Evolutionary conservation across 169 alveolate species (phyloP).

Genomic region (Eimeria falciformis): DNA sequence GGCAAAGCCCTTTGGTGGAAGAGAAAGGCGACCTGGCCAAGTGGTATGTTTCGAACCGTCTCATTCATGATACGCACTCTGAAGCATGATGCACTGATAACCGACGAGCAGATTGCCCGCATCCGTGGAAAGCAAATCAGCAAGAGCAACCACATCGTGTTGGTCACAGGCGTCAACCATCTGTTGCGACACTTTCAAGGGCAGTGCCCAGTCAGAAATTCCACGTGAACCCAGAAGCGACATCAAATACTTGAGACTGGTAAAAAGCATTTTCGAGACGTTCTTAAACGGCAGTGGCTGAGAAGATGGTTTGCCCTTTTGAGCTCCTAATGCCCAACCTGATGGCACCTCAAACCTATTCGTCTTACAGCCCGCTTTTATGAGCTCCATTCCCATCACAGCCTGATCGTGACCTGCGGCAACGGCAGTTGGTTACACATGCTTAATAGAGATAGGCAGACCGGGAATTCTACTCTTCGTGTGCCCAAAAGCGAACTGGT

Average conservation of each 20-base stretch:
- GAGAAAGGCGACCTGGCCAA: no score
- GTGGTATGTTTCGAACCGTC: no score
- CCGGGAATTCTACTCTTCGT: no score
- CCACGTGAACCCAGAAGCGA: conserved; percentile 17
- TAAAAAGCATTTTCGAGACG: background rate
- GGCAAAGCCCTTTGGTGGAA: no score
- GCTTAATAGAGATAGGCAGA: no score
- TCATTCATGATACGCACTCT: background rate
- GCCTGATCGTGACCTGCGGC: conserved; percentile 57
- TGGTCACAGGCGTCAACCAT: conserved; percentile 18
- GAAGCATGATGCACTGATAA: conserved; percentile 51
- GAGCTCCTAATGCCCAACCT: conserved; percentile 33
- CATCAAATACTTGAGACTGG: conserved; percentile 24
- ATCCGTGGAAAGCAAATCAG: conserved; percentile 12
- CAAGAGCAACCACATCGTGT: conserved; percentile 48
- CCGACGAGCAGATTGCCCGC: conserved; percentile 28
- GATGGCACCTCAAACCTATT: conserved; percentile 31
- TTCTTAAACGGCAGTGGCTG: conserved; percentile 16
- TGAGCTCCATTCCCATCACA: conserved; percentile 46
- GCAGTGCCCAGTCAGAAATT: conserved; percentile 22
- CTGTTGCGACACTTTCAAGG: conserved; percentile 46
- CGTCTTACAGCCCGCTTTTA: conserved; percentile 15
- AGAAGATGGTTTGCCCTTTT: background rate
- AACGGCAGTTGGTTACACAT: no score
- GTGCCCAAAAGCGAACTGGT: conserved; percentile 4